Evolutionary conservation across 495 filamentous ascomycete genomes (phyloP).

Genomic region (Neurospora sublineolata): DNA sequence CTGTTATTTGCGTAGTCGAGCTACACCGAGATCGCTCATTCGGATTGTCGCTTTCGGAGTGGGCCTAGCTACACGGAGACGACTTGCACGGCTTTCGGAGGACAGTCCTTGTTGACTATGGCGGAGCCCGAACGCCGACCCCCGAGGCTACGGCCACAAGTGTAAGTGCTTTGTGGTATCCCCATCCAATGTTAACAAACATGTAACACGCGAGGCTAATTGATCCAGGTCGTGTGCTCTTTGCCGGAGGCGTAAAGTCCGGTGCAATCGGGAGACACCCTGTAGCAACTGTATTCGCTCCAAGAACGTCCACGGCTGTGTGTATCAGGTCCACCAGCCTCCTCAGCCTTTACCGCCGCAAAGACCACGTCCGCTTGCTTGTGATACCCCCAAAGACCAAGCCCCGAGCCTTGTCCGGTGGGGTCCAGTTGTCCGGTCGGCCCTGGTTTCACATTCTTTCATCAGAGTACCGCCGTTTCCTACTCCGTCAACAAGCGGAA

Average conservation of each 20-base stretch:
- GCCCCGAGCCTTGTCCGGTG: neutral
- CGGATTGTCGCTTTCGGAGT: neutral
- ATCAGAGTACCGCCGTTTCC: neutral
- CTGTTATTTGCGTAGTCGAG: neutral
- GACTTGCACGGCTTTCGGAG: neutral
- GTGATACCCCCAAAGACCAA: neutral
- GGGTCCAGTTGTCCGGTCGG: slow-evolving; percentile 2
- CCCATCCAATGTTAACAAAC: neutral
- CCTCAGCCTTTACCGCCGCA: neutral
- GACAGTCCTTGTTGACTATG: neutral
- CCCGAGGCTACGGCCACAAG: neutral
- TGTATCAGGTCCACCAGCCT: slow-evolving; percentile 19
- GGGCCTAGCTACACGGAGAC: neutral
- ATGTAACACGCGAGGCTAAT: neutral
- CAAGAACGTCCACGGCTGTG: slow-evolving; percentile 26
- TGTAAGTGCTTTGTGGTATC: neutral
- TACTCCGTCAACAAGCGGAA: neutral
- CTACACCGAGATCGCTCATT: neutral
- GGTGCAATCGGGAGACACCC: slow-evolving; percentile 24
- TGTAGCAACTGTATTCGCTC: slow-evolving; percentile 39
- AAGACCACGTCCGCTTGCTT: slow-evolving; percentile 5
- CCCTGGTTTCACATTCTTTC: neutral
- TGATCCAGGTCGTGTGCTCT: slow-evolving; percentile 17
- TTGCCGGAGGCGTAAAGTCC: slow-evolving; percentile 26
- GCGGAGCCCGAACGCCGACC: neutral